Evolutionary conservation across 2,329 filamentous ascomycete genomes (phyloP), one percentile per base, ranked within the genome.

Genomic region (Cryphonectria japonica): DNA sequence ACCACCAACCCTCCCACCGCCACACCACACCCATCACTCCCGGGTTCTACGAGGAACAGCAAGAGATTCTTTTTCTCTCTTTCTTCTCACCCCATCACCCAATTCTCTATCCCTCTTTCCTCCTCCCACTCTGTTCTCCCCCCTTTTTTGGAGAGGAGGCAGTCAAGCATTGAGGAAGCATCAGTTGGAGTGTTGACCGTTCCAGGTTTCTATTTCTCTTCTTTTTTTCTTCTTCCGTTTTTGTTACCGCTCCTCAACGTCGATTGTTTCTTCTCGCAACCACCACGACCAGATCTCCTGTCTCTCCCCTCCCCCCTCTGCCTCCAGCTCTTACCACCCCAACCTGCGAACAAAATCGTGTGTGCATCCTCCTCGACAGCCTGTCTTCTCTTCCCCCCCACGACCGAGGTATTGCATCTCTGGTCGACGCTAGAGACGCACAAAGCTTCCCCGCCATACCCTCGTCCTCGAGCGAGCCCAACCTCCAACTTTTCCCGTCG

Each of bases 121-220:
- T 26, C 29, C 50, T 39, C 59, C 14, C 39, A 19, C 46, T 32
- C 46, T 52, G 32, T 41, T 11, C 13, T 7, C 41, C 50, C 26
- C 62, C 46, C 46, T 13, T 43, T 34, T 32, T 9, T 29, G 54
- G 26, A 59, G 32, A 59, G 54, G 22, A 52, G 37, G 19, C 19
- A 50, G 70, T 66, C 61, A 16, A 68, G 11, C 26, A 22, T 64
- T 59, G 57, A 46, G 34, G 62, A 67, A 46, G 50, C 16, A 26
- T 63, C 46, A 60, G 67, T 71, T 64, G 70, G 70, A 71, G 67
- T 71, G 70, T 71, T 71, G 70, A 69, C 70, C 70, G 70, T 71
- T 71, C 70, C 67, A 69, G 70, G 57, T 67, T 71, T 59, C 67
- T 62, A 54, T 59, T 71, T 68, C 43, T 57, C 66, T 54, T 63